These are phyloP conservation scores for Candida easanensis DNA, from an alignment of 805 yeast genomes.

Conservation along the genomic window DNA sequence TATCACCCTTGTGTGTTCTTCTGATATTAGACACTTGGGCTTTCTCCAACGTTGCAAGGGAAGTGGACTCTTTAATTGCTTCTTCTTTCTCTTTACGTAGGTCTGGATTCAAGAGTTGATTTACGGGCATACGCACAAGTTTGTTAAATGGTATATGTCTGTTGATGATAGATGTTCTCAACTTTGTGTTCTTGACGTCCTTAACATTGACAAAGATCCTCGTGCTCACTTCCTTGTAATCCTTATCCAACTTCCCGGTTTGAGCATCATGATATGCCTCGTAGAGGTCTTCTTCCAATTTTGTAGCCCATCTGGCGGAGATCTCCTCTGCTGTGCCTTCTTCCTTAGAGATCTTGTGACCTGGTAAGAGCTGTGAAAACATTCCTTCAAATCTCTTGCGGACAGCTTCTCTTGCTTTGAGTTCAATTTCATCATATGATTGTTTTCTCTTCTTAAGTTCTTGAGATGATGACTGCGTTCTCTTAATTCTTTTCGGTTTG, in stretches of 20 bases:
- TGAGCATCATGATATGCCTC: constrained; percentile 33
- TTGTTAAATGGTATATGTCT: constrained; percentile 52
- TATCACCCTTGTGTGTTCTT: constrained; percentile 88
- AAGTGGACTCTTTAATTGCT: constrained; percentile 65
- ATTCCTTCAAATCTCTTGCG: constrained; percentile 47
- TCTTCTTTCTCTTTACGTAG: constrained; percentile 66
- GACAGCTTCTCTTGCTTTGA: constrained; percentile 36
- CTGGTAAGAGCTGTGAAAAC: constrained; percentile 42
- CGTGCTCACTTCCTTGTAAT: constrained; percentile 63
- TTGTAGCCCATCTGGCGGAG: constrained; percentile 45
- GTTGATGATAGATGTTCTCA: constrained; percentile 57
- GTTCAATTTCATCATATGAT: constrained; percentile 13
- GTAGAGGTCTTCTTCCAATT: constrained; percentile 50
- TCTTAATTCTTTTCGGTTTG: background rate
- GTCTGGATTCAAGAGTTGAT: constrained; percentile 78
- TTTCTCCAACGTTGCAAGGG: constrained; percentile 62
- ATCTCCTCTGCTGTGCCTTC: constrained; percentile 31
- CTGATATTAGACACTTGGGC: constrained; percentile 63
- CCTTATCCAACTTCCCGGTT: constrained; percentile 22
- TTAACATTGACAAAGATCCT: constrained; percentile 62
- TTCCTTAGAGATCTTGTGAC: constrained; percentile 30
- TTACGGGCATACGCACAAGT: constrained; percentile 63
- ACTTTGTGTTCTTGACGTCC: constrained; percentile 51
- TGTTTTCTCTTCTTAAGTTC: constrained; percentile 5
- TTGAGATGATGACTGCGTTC: background rate